Evolutionary conservation across 1,284 basidiomycete genomes (phyloP).

Genomic region (Leccinum colubrinum): DNA sequence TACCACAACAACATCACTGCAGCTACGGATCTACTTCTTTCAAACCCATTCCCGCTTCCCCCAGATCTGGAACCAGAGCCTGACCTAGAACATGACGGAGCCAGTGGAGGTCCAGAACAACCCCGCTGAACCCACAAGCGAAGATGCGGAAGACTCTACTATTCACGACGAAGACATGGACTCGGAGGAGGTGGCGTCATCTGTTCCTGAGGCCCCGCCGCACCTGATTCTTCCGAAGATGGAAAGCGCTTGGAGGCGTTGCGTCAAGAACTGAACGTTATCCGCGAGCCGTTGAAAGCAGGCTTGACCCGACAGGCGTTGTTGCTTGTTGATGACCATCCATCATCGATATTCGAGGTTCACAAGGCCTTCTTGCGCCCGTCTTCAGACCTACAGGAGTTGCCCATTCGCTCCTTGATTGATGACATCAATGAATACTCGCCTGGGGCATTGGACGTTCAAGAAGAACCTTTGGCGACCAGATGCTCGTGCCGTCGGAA

Average conservation of each 20-base stretch:
- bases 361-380: slow-evolving; percentile 75
- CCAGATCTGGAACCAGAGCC: slow-evolving; percentile 55
- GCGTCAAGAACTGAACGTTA: slow-evolving; percentile 25
- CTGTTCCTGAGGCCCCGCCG: too few species aligned
- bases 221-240: too few species aligned
- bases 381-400: slow-evolving; percentile 55
- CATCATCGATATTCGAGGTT: slow-evolving; percentile 88
- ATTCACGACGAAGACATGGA: too few species aligned
- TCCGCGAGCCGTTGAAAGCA: slow-evolving; percentile 65
- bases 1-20: slow-evolving; percentile 88
- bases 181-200: too few species aligned
- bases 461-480: slow-evolving; percentile 75
- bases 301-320: slow-evolving; percentile 72
- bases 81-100: slow-evolving; percentile 40
- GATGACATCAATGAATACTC: slow-evolving; percentile 74
- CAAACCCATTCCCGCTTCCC: slow-evolving; percentile 78
- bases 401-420: slow-evolving; percentile 63
- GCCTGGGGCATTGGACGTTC: slow-evolving; percentile 59
- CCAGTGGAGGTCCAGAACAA: slow-evolving; percentile 28
- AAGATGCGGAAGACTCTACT: too few species aligned
- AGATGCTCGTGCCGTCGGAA: slow-evolving; percentile 81
- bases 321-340: slow-evolving; percentile 82
- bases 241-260: too few species aligned
- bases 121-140: slow-evolving; percentile 1
- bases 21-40: slow-evolving; percentile 87